Evolutionary conservation across 305 asterid species (phyloP).

Genomic region (Solanum chacoense): DNA sequence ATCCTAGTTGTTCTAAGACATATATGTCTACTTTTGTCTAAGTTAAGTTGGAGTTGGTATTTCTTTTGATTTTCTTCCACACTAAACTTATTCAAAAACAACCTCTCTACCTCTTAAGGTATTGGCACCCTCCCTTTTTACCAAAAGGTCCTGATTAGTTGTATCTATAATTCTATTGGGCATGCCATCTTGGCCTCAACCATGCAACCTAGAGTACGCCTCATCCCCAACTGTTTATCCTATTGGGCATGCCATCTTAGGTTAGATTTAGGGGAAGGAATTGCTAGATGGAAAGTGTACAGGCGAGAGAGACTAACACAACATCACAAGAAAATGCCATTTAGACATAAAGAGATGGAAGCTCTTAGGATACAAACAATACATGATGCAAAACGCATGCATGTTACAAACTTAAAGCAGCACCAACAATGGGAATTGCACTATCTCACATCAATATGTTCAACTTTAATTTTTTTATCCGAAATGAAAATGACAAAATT

Average conservation of each 20-base stretch:
- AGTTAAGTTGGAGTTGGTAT: neutral
- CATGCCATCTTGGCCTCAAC: neutral
- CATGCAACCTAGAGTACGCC: neutral
- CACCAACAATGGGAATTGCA: neutral
- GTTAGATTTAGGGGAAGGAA: neutral
- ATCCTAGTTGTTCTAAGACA: neutral
- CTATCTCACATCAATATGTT: neutral
- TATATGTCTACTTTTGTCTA: neutral
- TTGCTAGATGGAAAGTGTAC: neutral
- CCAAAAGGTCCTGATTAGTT: neutral
- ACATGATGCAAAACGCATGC: neutral
- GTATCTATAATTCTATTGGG: neutral
- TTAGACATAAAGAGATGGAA: neutral
- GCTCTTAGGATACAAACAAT: neutral
- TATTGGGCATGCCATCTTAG: neutral
- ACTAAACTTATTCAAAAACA: neutral
- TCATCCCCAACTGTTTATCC: neutral
- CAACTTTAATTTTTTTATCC: neutral
- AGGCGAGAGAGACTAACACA: neutral
- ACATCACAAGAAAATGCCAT: neutral
- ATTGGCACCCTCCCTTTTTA: neutral
- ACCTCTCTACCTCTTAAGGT: neutral
- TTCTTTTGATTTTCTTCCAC: neutral
- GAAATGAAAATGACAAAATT: neutral
- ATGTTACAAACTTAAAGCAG: neutral